Percentiles rank a stretch among this genome's conserved stretches.
These are phyloP conservation scores for Fraxinus paxiana DNA, from an alignment of 305 asterid genomes.

Conservation along the genomic window DNA sequence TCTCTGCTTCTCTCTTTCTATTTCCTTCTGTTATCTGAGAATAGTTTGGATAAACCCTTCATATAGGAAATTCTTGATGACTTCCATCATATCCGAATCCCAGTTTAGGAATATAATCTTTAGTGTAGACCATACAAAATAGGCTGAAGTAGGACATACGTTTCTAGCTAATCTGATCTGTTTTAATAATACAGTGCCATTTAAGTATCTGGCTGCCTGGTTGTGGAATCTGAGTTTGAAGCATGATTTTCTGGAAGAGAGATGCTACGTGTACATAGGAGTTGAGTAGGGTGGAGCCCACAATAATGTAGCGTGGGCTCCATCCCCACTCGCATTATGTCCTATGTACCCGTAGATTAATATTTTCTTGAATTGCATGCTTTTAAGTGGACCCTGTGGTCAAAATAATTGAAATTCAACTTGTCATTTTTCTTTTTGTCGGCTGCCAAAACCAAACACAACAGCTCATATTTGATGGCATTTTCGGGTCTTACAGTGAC, in stretches of 20 bases:
- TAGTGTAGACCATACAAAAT: background rate
- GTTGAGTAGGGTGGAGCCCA: too few species aligned
- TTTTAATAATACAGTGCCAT: background rate
- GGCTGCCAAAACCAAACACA: conserved; percentile 11
- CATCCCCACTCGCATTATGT: too few species aligned
- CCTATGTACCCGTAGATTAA: too few species aligned
- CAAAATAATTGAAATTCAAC: background rate
- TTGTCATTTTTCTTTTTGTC: background rate
- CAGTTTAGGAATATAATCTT: background rate
- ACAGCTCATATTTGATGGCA: conserved; percentile 22
- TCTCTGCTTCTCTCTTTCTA: background rate
- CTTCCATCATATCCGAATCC: background rate
- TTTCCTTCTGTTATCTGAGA: background rate
- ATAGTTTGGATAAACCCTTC: background rate
- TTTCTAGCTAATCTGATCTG: background rate
- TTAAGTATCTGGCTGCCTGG: background rate
- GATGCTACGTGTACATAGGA: too few species aligned
- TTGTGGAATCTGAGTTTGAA: background rate
- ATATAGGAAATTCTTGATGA: background rate
- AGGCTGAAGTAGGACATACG: background rate
- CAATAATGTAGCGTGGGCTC: too few species aligned
- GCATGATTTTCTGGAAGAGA: too few species aligned
- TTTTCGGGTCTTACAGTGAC: background rate
- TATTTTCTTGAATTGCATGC: background rate
- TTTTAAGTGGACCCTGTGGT: conserved; percentile 6